A percentile compares a stretch with the other conserved stretches of the same genome.
Conservation (phyloP, 2,329 filamentous ascomycete species). For the Alternaria arborescens region DNA sequence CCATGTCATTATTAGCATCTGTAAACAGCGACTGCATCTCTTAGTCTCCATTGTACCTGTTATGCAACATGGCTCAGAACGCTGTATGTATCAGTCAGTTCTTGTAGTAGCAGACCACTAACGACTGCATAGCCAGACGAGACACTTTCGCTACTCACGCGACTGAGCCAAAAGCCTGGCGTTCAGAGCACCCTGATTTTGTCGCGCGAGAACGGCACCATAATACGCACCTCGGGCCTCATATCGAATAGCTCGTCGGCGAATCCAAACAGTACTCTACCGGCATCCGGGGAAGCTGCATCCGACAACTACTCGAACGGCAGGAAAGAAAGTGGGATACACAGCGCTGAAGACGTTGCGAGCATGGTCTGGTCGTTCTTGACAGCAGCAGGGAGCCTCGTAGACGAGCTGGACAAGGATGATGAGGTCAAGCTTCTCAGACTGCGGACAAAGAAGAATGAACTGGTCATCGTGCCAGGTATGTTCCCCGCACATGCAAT, state of each 20-base stretch:
- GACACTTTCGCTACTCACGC: slow-evolving; percentile 70
- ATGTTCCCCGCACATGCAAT: slow-evolving; percentile 19
- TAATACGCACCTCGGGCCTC: slow-evolving; percentile 78
- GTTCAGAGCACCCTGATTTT: slow-evolving; percentile 81
- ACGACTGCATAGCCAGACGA: slow-evolving; percentile 58
- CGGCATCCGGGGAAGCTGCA: slow-evolving; percentile 43
- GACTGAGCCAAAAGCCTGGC: slow-evolving; percentile 78
- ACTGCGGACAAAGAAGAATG: slow-evolving; percentile 83
- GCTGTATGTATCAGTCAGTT: slow-evolving; percentile 26
- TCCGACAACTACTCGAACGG: slow-evolving; percentile 45
- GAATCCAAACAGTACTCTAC: slow-evolving; percentile 52
- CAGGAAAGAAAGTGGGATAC: slow-evolving; percentile 57
- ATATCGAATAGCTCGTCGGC: slow-evolving; percentile 66
- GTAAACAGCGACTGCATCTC: slow-evolving; percentile 16
- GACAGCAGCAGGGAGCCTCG: slow-evolving; percentile 71
- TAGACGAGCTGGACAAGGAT: slow-evolving; percentile 77
- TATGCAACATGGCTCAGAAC: slow-evolving; percentile 39
- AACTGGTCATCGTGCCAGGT: slow-evolving; percentile 81
- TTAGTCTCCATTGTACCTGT: background rate
- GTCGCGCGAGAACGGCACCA: slow-evolving; percentile 74
- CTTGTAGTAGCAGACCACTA: background rate
- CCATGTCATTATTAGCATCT: slow-evolving; percentile 28
- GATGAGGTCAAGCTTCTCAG: slow-evolving; percentile 81
- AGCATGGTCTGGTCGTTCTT: slow-evolving; percentile 80
- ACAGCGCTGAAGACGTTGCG: slow-evolving; percentile 76